These are phyloP conservation scores for Colletotrichum aenigma DNA, from an alignment of 2,329 filamentous ascomycete species.

Conservation along the genomic window DNA sequence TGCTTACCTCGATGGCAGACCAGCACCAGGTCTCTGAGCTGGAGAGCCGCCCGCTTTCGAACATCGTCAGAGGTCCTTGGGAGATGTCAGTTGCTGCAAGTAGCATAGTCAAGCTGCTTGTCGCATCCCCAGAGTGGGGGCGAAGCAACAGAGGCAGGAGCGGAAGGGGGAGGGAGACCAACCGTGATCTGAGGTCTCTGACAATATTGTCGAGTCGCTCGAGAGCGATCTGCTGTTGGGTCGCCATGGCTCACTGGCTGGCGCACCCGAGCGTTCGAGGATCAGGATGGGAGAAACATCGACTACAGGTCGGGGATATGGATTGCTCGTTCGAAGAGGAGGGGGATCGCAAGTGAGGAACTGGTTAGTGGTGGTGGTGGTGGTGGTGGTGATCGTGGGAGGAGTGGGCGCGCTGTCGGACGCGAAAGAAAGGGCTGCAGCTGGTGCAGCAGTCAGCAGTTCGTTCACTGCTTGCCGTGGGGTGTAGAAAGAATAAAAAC, in stretches of 20 bases:
- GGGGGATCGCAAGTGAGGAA: background rate
- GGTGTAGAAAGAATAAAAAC: background rate
- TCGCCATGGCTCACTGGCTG: conserved; percentile 36
- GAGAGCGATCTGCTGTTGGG: conserved; percentile 57
- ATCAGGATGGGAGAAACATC: conserved; percentile 9
- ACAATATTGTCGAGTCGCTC: conserved; percentile 60
- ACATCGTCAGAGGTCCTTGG: conserved; percentile 46
- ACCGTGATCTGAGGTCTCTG: conserved; percentile 62
- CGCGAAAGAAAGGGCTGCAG: background rate
- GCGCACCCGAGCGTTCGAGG: conserved; percentile 17
- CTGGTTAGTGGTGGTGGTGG: background rate
- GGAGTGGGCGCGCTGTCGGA: background rate
- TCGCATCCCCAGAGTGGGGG: background rate
- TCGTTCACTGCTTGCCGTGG: background rate
- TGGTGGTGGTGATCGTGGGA: background rate
- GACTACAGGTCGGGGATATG: background rate
- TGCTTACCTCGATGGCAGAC: conserved; percentile 58
- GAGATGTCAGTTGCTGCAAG: background rate
- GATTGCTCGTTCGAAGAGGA: background rate
- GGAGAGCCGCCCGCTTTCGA: conserved; percentile 55
- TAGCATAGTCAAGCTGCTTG: background rate
- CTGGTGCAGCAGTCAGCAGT: background rate
- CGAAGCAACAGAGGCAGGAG: background rate
- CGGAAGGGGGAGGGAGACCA: conserved; percentile 20
- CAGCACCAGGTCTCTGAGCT: conserved; percentile 60